Percentiles rank a stretch among this genome's conserved stretches.
phyloP scores from a whole-genome alignment of 1,284 basidiomycete species.

The Ustilago tritici region DNA sequence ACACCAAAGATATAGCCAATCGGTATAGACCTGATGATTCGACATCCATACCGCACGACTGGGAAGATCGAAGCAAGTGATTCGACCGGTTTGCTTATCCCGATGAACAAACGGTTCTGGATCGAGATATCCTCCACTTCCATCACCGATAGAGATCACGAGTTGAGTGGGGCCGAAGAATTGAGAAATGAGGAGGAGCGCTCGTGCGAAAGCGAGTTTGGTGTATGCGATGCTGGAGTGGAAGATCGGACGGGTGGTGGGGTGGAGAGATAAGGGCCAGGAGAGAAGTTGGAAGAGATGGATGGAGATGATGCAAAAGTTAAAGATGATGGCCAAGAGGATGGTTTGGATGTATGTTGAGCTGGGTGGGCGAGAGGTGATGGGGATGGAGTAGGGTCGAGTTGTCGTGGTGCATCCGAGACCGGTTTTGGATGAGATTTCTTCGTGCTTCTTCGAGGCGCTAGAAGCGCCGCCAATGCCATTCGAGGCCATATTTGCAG shows the following conservation, averaged over 20 bases:
- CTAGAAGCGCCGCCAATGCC: constrained; percentile 8
- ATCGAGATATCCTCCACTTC: constrained; percentile 48
- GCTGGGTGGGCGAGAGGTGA: constrained; percentile 36
- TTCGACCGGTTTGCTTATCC: constrained; percentile 38
- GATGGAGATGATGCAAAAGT: constrained; percentile 49
- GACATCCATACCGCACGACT: constrained; percentile 53
- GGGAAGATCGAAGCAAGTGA: constrained; percentile 50
- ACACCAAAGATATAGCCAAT: constrained; percentile 66
- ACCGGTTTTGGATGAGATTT: constrained; percentile 36
- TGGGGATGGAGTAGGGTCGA: constrained; percentile 44
- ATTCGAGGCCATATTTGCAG: background rate
- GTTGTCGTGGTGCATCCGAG: constrained; percentile 17
- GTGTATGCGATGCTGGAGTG: constrained; percentile 49
- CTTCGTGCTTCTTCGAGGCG: constrained; percentile 4
- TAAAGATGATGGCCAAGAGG: constrained; percentile 56
- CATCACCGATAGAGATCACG: constrained; percentile 56
- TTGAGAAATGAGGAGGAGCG: constrained; percentile 55
- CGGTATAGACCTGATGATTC: constrained; percentile 64
- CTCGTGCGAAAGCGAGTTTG: constrained; percentile 49
- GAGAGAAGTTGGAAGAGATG: constrained; percentile 53
- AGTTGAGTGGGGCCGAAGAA: constrained; percentile 62
- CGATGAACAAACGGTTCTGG: constrained; percentile 50
- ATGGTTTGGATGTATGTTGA: constrained; percentile 41
- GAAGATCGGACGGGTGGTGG: constrained; percentile 35
- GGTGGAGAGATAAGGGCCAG: constrained; percentile 48